Base-by-base conservation (phyloP, 148 eudicot genomes). In the Diospyros lotus region DNA sequence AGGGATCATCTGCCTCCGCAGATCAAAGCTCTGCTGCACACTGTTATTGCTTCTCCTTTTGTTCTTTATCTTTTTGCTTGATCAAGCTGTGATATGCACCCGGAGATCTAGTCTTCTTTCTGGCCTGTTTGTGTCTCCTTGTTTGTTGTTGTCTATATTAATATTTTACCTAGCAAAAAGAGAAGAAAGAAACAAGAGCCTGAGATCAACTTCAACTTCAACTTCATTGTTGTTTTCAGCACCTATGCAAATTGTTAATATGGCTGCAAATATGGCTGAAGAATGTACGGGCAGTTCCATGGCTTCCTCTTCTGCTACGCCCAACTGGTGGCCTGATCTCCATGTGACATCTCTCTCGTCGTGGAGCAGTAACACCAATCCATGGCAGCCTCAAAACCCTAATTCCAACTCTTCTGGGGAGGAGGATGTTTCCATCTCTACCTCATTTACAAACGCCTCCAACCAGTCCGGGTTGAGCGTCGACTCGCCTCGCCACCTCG, bases 351-450 rank as follows among this genome's bases (percentile, higher is more conserved):
- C 76, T 55, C 63, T 69, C 51, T 75, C 64, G 7, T 75, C 82
- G 2, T 75, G 82, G 78, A 65, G 73, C 12, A 62, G 58, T 45
- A 58, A 17, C 11, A 64, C n/a, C 6, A 74, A 64, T 43, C 69
- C 64, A 9, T 63, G 76, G 69, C 69, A 74, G 1, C 60, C 69
- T 55, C 75, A 46, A 64, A 75, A 80, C 51, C 78, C 71, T 75
- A 75, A 69, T 64, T 75, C 78, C 68, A 73, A 75, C 55, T 79
- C 82, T 28, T 69, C 70, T 4, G 74, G 78, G 3, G 82, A 80
- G 15, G 82, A 79, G 50, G 79, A 80, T 51, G 59, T 79, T 8
- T 74, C 82, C 65, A 75, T 79, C 41, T 75, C 78, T 63, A 65
- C 75, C 2, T 64, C 80, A 4, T 77, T 63, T 14, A 64, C 80